Evolutionary conservation across 2,329 filamentous ascomycete species (phyloP), one percentile per base, ranked within the genome.

Genomic region (Chrysoporthe deuterocubensis): DNA sequence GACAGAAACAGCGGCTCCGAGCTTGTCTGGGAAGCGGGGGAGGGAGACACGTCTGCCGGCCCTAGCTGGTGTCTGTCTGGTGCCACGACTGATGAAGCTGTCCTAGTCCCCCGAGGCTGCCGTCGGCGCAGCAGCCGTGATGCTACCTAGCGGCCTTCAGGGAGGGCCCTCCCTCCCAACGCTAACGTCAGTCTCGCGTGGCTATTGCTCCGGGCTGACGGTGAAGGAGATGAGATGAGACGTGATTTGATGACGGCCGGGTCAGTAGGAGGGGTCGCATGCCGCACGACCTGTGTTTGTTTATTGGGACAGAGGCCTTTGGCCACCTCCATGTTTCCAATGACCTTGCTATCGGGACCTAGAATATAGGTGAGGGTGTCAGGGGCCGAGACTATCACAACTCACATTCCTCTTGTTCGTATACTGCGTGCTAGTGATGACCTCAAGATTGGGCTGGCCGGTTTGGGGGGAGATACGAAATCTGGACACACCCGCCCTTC

Each of bases 121-220:
- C 32, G 50, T 54, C 13, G 50, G 50, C 50, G 26, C 50, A 26
- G 32, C 50, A 54, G 50, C 50, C 50, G 50, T 54, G 50, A 54
- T 54, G 50, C 50, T 32, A 13, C 50, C 50, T 54, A 11, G 26
- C 50, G 5, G 21, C 26, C 50, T 54, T 54, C 50, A 14, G 32
- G 50, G 34, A 54, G 50, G 50, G 21, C 32, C 50, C 32, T 54
- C 50, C 26, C 32, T 26, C 26, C 32, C 21, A 13, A 32, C 32
- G 50, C 50, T 32, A 54, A 26, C 21, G 21, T 32, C 26, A 11
- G 13, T 32, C 21, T 11, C 13, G 21, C 50, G 37, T 40, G 50
- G 50, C 50, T 54, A 32, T 34, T 54, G 26, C 21, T 32, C 50
- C 21, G 50, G 50, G 11, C 50, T 54, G 21, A 54, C 21, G 50